Base-by-base conservation (phyloP, 306 rosid genomes). In the Ziziphus jujuba region DNA sequence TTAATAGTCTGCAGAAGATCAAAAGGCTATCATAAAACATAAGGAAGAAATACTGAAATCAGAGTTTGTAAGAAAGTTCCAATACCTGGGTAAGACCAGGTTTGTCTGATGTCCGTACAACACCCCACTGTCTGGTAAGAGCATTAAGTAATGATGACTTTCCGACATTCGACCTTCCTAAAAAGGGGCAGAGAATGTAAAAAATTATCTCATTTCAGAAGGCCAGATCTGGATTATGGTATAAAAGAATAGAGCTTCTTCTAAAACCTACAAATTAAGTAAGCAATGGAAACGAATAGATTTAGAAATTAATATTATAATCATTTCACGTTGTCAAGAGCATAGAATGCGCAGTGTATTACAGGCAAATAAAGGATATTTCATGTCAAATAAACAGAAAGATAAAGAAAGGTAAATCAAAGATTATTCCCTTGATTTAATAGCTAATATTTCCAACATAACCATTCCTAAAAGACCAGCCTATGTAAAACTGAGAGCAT, bases 81-180 rank as follows among this genome's bases (percentile, higher is more conserved):
- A 9, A 52, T 59, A 90, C 97, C 96, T 93, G 96, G 54, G 99
- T 93, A 64, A 78, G 97, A 77, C 99, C 99, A 59, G 97, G 97
- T 72, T 90, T 90, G 78, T 88, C 96, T 23, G 97, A 93, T 21
- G 91, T 88, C 25, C 96, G 85, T 50, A 74, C 99, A 80, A 90
- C 92, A 36, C 97, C 97, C 99, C 99, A 90, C 67, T 90, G 97
- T 79, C 99, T 79, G 59, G 96, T 90, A 66, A 93, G 95, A 51
- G 97, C 85, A 72, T 90, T 90, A 47, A 93, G 97, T 58, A 93
- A 90, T 14, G 99, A 90, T 9, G 99, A 93, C 80, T 93, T 93
- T 61, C 99, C 99, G 0, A 93, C 99, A 67, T 93, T 93, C 57
- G 99, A 93, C 81, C 91, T 93, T 75, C 97, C 97, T 93, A 77